Base-by-base conservation (phyloP, 192 early-diverging fungal species). In the Chytriomyces sp. region DNA sequence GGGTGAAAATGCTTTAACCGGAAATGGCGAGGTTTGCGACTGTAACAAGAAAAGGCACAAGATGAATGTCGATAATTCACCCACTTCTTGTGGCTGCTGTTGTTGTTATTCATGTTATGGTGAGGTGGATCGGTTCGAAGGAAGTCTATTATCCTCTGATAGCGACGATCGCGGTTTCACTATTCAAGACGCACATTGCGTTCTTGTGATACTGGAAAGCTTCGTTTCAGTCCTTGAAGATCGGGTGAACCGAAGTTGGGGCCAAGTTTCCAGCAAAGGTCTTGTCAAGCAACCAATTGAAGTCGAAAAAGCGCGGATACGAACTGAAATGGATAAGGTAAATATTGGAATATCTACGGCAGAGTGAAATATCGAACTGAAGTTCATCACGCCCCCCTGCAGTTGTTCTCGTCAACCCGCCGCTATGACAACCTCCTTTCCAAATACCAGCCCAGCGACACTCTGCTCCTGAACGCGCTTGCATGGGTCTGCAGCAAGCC, bases 201-300 rank as follows among this genome's bases (percentile, higher is more conserved):
- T 69, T 23, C 13, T 11, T 50, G 68, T 69, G 50, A 69, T 69
- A 28, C 7, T 69, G n/a, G 68, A 69, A 57, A 69, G 68, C 26
- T 13, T 69, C 9, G 68, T 69, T 8, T n/a, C 48, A 11, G 68
- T 69, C 8, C 20, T 69, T n/a, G 68, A 69, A 28, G 53, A 57
- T 57, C 53, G 53, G 20, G 16, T 57, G 53, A n/a, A 57, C 53
- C 53, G 20, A 57, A 57, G 13, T 13, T 20, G 20, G 20, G 20
- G 13, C 20, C 53, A 57, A 57, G 53, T 57, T 1, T n/a, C 20
- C 16, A n/a, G 53, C 53, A 57, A n/a, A 57, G 53, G 20, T 3
- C 13, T 57, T 4, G 35, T 4, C 35, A 35, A 35, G 35, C 35
- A 35, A 35, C 35, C 35, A 35, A 20, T 57, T 13, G 53, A 57